Conservation (phyloP, 1,284 basidiomycete species). For the Cerrena zonata region DNA sequence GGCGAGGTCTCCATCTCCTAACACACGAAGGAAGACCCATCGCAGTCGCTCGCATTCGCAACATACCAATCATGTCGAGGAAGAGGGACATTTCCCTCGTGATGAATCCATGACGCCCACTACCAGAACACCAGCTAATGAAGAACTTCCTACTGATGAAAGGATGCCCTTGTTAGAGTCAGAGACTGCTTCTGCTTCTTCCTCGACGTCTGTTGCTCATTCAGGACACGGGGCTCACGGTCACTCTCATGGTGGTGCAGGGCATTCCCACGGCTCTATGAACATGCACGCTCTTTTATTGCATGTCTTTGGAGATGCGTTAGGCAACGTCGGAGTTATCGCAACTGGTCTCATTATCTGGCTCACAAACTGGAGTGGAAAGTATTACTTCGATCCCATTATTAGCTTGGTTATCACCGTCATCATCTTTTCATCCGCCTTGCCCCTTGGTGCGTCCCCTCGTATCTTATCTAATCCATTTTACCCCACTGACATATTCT, state of each 20-base stretch:
- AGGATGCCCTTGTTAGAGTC: slow-evolving; percentile 20
- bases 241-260: slow-evolving; percentile 15
- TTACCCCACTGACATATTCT: slow-evolving; percentile 10
- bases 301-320: slow-evolving; percentile 93
- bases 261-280: slow-evolving; percentile 75
- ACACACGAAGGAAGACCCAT: slow-evolving; percentile 26
- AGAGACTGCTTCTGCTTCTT: slow-evolving; percentile 14
- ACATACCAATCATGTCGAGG: slow-evolving; percentile 16
- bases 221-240: slow-evolving; percentile 9
- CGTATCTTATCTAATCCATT: slow-evolving; percentile 8
- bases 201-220: slow-evolving; percentile 17
- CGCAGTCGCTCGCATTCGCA: slow-evolving; percentile 26
- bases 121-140: slow-evolving; percentile 8
- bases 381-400: slow-evolving; percentile 88
- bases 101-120: background rate
- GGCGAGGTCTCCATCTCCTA: slow-evolving; percentile 46
- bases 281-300: slow-evolving; percentile 95
- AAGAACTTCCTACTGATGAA: slow-evolving; percentile 15
- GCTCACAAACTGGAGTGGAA: slow-evolving; percentile 73
- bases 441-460: slow-evolving; percentile 74
- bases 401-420: slow-evolving; percentile 93
- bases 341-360: slow-evolving; percentile 90
- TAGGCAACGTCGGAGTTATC: slow-evolving; percentile 97
- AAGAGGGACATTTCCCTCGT: background rate
- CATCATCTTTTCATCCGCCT: slow-evolving; percentile 93